These are phyloP conservation scores for Citeromyces matritensis DNA, from an alignment of 805 yeast species.

Conservation along the genomic window DNA sequence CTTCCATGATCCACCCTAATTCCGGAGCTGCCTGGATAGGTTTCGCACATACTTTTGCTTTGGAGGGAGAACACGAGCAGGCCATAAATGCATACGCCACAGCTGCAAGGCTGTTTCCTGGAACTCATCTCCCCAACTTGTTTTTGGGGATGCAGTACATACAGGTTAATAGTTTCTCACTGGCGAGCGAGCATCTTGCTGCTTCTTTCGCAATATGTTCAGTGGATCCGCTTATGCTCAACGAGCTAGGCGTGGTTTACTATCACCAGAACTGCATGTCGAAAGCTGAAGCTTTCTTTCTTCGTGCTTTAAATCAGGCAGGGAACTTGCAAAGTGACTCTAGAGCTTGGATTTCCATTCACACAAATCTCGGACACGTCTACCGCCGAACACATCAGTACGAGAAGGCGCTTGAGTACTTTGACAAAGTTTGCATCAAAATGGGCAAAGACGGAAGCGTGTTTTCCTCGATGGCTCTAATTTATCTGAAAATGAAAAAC, in stretches of 20 bases:
- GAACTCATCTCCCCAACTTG: constrained; percentile 78
- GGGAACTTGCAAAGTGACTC: constrained; percentile 66
- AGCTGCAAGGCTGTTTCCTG: constrained; percentile 83
- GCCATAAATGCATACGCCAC: constrained; percentile 95
- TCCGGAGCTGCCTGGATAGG: constrained; percentile 97
- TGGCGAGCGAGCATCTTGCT: constrained; percentile 76
- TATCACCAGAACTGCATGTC: constrained; percentile 58
- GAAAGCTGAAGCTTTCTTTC: constrained; percentile 57
- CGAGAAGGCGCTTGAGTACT: constrained; percentile 58
- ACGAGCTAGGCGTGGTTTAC: constrained; percentile 86
- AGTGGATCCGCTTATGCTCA: constrained; percentile 73
- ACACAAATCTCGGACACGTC: constrained; percentile 80
- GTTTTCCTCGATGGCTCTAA: constrained; percentile 73
- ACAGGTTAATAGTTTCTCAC: constrained; percentile 66
- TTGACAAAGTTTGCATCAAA: constrained; percentile 58
- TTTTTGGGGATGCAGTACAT: constrained; percentile 94
- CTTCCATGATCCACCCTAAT: constrained; percentile 76
- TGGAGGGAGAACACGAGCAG: constrained; percentile 98
- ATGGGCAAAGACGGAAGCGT: constrained; percentile 57
- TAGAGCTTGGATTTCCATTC: constrained; percentile 73
- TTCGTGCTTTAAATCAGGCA: constrained; percentile 59
- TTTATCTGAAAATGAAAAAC: constrained; percentile 57
- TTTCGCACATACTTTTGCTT: constrained; percentile 94
- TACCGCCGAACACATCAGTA: constrained; percentile 51
- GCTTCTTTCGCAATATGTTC: constrained; percentile 69